Evolutionary conservation across 177 flowering plant genomes (phyloP), one percentile per base, ranked within the genome.

Genomic region (Vitis hybrid): DNA sequence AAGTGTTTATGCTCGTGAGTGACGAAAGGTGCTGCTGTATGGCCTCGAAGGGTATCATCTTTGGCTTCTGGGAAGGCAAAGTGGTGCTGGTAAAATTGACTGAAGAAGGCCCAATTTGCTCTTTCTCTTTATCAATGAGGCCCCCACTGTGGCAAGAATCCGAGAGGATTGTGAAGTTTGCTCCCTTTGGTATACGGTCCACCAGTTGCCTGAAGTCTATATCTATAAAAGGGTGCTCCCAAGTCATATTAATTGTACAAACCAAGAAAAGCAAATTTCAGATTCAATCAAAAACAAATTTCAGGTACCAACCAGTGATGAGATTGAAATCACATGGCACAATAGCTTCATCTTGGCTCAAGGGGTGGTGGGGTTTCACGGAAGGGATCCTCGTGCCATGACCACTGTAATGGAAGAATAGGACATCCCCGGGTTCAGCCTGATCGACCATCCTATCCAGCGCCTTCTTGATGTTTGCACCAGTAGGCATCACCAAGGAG

Each of bases 71-170:
- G 17, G 45, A 18, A 18, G n/a, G 6, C 7, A 6, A 7, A 3
- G 49, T 45, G 61, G 34, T 48, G 15, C 13, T 18, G 30, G 19
- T 15, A 23, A 57, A 49, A 1, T 18, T 11, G 34, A 18, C 15
- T 1, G 76, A 45, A 14, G 80, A 60, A 1, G 94, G 96, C 13
- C 98, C 98, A 6, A 93, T 85, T 68, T 93, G 96, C 73, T 91
- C 92, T 51, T 85, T 93, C 75, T 89, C 97, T 67, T 88, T 87
- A 86, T 89, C 92, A 8, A 91, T 89, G 14, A 93, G 90, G 62
- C 98, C 98, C 1, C 97, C 98, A 34, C 98, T 91, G 72, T 91
- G 93, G 80, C 97, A 93, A 0, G 97, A 93, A 67, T 93, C 94
- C 3, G 98, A 89, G 11, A 91, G 64, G 58, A 93, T 80, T 26